Conservation (phyloP, 345 rosid genomes). For the Populus simonii region DNA sequence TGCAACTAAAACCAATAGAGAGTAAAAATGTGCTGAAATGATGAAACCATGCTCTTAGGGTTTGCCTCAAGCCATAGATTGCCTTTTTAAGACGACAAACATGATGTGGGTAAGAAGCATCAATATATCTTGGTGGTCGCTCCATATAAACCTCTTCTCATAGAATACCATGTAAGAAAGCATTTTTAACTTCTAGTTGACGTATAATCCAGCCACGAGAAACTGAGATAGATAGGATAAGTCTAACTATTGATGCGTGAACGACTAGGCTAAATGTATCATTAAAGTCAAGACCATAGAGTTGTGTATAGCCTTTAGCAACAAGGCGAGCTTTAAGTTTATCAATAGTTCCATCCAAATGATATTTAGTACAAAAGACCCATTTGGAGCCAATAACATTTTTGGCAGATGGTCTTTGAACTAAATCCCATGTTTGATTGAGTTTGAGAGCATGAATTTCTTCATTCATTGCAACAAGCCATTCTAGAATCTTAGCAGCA, state of each 20-base stretch:
- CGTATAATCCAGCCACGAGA: too few relatives aligned
- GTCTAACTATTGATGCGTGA: background rate
- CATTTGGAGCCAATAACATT: slow-evolving; percentile 15
- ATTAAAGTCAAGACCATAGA: slow-evolving; percentile 3
- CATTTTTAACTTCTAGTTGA: background rate
- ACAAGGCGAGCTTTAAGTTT: background rate
- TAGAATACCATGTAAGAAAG: background rate
- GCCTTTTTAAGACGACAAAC: background rate
- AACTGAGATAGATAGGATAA: background rate
- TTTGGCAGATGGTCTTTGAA: background rate
- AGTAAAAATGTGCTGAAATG: background rate
- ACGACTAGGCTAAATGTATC: slow-evolving; percentile 10
- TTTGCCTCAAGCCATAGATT: background rate
- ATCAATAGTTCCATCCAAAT: slow-evolving; percentile 1
- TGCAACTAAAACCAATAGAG: background rate
- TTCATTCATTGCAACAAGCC: background rate
- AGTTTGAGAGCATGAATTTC: slow-evolving; percentile 12
- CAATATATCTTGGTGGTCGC: background rate
- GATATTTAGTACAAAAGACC: slow-evolving; percentile 7
- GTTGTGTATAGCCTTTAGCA: background rate
- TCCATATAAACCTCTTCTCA: background rate
- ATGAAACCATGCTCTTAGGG: background rate
- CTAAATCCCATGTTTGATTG: slow-evolving; percentile 10
- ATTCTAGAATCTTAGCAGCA: too few relatives aligned
- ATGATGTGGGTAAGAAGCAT: background rate